phyloP scores from a whole-genome alignment of 2,329 filamentous ascomycete genomes.

The Metarhizium brunneum region DNA sequence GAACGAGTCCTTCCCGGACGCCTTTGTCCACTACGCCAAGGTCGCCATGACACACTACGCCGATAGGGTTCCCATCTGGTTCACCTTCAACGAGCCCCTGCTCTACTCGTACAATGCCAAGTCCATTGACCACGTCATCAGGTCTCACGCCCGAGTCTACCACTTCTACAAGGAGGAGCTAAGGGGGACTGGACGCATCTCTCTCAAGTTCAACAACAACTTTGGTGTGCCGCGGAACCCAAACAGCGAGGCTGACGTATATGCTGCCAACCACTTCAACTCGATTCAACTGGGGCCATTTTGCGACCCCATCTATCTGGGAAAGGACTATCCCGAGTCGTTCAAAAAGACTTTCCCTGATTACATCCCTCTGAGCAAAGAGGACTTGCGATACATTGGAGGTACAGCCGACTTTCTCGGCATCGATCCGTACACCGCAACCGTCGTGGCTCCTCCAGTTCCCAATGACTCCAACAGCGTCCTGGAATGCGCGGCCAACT shows the following conservation, averaged over 20 bases:
- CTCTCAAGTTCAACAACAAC: slow-evolving; percentile 40
- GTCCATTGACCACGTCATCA: slow-evolving; percentile 30
- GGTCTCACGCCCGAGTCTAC: slow-evolving; percentile 38
- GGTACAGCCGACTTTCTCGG: slow-evolving; percentile 46
- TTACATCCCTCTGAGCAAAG: slow-evolving; percentile 35
- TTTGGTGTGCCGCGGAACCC: slow-evolving; percentile 39
- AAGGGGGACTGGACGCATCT: slow-evolving; percentile 38
- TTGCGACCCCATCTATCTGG: slow-evolving; percentile 43
- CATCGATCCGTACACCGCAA: slow-evolving; percentile 49
- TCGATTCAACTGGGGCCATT: slow-evolving; percentile 39
- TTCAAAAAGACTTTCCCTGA: slow-evolving; percentile 34
- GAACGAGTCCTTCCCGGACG: slow-evolving; percentile 37
- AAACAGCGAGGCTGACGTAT: slow-evolving; percentile 28
- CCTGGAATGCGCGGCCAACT: slow-evolving; percentile 36
- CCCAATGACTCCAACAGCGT: slow-evolving; percentile 28
- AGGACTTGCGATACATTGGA: slow-evolving; percentile 38
- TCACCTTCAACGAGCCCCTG: slow-evolving; percentile 44
- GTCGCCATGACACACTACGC: slow-evolving; percentile 41
- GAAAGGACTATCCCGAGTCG: slow-evolving; percentile 38
- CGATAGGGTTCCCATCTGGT: slow-evolving; percentile 41
- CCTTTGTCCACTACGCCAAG: slow-evolving; percentile 44
- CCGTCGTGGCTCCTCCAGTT: slow-evolving; percentile 38
- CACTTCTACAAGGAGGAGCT: slow-evolving; percentile 47
- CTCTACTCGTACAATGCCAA: slow-evolving; percentile 30
- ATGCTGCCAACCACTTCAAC: slow-evolving; percentile 36